A percentile compares a stretch with the other conserved stretches of the same genome.
Evolutionary conservation across 2,329 filamentous ascomycete species (phyloP).

Genomic region (Trematosphaeria pertusa): DNA sequence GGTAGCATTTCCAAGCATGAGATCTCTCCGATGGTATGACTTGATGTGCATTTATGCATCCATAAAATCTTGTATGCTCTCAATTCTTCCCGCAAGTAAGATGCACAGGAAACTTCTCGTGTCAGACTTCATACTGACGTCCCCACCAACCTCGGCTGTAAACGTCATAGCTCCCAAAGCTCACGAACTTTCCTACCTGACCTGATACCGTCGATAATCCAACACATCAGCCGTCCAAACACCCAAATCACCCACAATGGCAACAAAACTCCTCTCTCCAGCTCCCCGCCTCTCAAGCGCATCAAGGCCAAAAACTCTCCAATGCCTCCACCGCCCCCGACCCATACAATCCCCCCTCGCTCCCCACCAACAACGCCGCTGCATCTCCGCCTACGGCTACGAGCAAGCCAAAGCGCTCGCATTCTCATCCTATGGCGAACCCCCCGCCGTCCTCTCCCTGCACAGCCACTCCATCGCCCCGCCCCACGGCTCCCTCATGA

Average conservation of each 20-base stretch:
- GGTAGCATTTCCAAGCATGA: too few species aligned
- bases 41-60: too few species aligned
- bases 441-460: conserved; percentile 71
- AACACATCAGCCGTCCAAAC: neutral
- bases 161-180: conserved; percentile 38
- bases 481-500: conserved; percentile 72
- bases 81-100: too few species aligned
- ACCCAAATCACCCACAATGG: conserved; percentile 27
- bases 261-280: conserved; percentile 29
- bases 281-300: conserved; percentile 20
- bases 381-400: conserved; percentile 74
- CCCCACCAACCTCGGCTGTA: conserved; percentile 27
- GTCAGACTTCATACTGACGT: conserved; percentile 1
- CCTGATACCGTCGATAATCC: conserved; percentile 5
- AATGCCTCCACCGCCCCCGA: conserved; percentile 28
- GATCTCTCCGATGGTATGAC: too few species aligned
- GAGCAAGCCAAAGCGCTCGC: conserved; percentile 84
- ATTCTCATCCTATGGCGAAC: conserved; percentile 77
- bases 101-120: too few species aligned
- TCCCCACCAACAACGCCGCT: conserved; percentile 44
- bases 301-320: conserved; percentile 6
- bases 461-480: conserved; percentile 81
- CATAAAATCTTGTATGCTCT: too few species aligned
- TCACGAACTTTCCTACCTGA: conserved; percentile 10
- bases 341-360: conserved; percentile 7